Percentiles rank a stretch among this genome's conserved stretches.
Conservation (phyloP, 495 filamentous ascomycete species). For the Cenococcum geophilum region DNA sequence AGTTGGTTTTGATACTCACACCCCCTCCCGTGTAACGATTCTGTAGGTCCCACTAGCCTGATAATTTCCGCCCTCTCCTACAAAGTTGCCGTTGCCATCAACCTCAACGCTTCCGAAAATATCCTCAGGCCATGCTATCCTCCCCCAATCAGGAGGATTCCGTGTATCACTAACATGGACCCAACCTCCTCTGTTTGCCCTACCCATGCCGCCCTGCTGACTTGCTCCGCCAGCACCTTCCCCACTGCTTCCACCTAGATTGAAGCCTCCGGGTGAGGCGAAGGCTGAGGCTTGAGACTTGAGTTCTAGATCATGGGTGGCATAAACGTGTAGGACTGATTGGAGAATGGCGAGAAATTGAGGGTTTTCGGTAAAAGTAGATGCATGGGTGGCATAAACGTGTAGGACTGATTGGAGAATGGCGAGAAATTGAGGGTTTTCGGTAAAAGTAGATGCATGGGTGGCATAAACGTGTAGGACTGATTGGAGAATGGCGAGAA, state of each 20-base stretch:
- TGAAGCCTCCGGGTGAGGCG: slow-evolving; percentile 69
- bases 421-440: slow-evolving; percentile 68
- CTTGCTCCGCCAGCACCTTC: slow-evolving; percentile 66
- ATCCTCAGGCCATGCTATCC: slow-evolving; percentile 84
- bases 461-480: slow-evolving; percentile 64
- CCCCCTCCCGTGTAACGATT: slow-evolving; percentile 61
- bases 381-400: slow-evolving; percentile 61
- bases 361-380: slow-evolving; percentile 69
- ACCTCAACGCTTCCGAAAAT: slow-evolving; percentile 92
- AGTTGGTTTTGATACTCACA: slow-evolving; percentile 47
- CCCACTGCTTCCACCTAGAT: slow-evolving; percentile 50
- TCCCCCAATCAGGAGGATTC: slow-evolving; percentile 80
- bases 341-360: slow-evolving; percentile 70
- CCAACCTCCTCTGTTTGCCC: slow-evolving; percentile 77
- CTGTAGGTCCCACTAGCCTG: slow-evolving; percentile 64
- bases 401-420: slow-evolving; percentile 70
- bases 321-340: slow-evolving; percentile 62
- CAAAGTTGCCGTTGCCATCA: slow-evolving; percentile 67
- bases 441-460: no score
- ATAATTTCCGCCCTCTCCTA: slow-evolving; percentile 52
- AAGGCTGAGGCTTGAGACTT: slow-evolving; percentile 72
- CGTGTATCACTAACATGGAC: slow-evolving; percentile 80
- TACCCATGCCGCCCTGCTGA: slow-evolving; percentile 74
- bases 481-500: slow-evolving; percentile 66
- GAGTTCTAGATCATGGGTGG: slow-evolving; percentile 63